A percentile compares a stretch with the other conserved stretches of the same genome.
Conservation (phyloP, 2,329 filamentous ascomycete genomes). For the Colletotrichum coccodes region DNA sequence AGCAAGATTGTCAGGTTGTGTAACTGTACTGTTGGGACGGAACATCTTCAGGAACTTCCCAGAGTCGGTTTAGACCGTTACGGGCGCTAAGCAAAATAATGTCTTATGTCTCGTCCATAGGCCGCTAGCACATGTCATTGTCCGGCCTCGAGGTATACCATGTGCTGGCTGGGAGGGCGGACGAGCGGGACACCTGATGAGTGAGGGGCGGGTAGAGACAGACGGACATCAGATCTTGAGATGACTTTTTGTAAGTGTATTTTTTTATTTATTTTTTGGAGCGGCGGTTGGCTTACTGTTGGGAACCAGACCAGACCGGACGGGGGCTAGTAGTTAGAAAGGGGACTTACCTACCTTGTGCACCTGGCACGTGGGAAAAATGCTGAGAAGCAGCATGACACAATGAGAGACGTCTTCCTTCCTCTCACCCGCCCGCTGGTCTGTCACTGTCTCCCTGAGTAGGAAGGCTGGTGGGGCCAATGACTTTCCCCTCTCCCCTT, state of each 20-base stretch:
- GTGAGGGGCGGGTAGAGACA: not conserved
- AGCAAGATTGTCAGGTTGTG: not conserved
- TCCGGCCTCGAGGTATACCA: not conserved
- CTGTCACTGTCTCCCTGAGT: not conserved
- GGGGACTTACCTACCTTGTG: not conserved
- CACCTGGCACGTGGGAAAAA: conserved; percentile 11
- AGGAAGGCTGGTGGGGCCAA: conserved; percentile 3
- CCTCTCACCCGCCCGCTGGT: not conserved
- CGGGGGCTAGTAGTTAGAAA: not conserved
- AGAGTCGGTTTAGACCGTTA: not conserved
- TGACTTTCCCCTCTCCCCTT: not conserved
- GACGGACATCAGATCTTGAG: conserved; percentile 5
- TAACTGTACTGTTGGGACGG: not conserved
- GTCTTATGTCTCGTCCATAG: not conserved
- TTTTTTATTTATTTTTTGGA: not conserved
- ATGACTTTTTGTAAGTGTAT: not conserved
- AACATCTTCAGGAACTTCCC: not conserved
- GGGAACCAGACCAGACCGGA: conserved; percentile 6
- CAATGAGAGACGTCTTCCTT: not conserved
- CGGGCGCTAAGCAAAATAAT: not conserved
- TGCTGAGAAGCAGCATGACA: not conserved
- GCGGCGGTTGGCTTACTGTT: conserved; percentile 5
- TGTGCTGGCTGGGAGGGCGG: not conserved
- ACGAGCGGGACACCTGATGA: conserved; percentile 15
- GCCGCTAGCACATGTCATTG: conserved; percentile 28